Evolutionary conservation across 2,329 filamentous ascomycete species (phyloP), one percentile per base, ranked within the genome.

Genomic region (Nigrograna mackinnonii): DNA sequence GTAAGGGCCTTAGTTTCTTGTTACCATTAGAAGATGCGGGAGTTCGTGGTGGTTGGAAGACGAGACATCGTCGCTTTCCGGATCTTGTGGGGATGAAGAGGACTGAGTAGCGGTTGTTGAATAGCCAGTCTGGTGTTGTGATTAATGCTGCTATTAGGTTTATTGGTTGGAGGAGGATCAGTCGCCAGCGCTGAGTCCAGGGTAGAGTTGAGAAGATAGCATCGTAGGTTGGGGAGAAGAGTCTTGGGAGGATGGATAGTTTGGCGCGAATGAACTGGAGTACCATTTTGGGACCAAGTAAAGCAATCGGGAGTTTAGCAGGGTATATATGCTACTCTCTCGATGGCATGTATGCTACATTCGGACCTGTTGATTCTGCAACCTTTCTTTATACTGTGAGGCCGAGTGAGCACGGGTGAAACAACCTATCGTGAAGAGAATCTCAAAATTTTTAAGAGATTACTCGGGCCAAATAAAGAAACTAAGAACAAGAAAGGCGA

Each of bases 101-200:
- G 13, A 69, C 67, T 0, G 48, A 49, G 37, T 70, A 75, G 1
- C 66, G 51, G 3, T 60, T 56, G 7, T 55, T 62, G 43, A 75
- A 69, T 4, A 73, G 37, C 49, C 63, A 73, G 0, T 62, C 62
- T 3, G 64, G 41, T 12, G 61, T 59, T 19, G 63, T 66, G 30
- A 76, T 62, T 22, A 62, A 47, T 49, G 70, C 67, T 9, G 64
- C 64, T 6, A 76, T 44, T 22, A 72, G 40, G 4, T 57, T 58
- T n/a, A 71, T 54, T 12, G 73, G 72, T 44, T 74, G 70, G 14
- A 78, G 65, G 26, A 67, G 40, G 16, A 78, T 55, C 7, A 74
- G 62, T 6, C 73, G 70, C 70, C 73, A 74, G 47, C 73, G 71
- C 20, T 67, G 52, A 12, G 47, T 43, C 46, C 66, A 72, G 4